phyloP scores from a whole-genome alignment of 176 grass and related monocot species.

The Oryza rufipogon region DNA sequence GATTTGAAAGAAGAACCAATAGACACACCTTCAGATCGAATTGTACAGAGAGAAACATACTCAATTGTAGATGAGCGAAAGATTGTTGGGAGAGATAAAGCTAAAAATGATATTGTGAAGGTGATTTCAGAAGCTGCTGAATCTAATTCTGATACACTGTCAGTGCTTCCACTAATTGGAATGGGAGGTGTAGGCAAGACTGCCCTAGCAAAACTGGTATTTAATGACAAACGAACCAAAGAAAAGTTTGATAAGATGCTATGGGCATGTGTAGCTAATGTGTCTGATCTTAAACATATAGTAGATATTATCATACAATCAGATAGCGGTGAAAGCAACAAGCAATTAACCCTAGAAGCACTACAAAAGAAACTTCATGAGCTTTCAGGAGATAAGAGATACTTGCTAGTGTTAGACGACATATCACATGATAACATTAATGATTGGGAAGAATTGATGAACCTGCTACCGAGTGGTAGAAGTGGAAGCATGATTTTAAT shows the following conservation, averaged over 20 bases:
- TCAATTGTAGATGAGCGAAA: not conserved
- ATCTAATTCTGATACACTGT: not conserved
- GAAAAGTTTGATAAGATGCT: not conserved
- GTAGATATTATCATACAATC: slow-evolving; percentile 3
- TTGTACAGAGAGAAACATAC: not conserved
- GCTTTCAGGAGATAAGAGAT: slow-evolving; percentile 1
- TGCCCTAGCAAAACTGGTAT: slow-evolving; percentile 16
- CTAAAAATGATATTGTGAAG: slow-evolving; percentile 7
- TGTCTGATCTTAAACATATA: not conserved
- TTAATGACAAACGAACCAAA: slow-evolving; percentile 1
- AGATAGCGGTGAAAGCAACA: not conserved
- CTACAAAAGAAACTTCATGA: not conserved
- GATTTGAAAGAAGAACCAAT: not conserved
- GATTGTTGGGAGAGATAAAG: not conserved
- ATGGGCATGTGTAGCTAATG: not conserved
- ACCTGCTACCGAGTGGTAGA: not conserved
- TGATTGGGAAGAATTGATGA: not conserved
- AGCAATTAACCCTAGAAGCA: not conserved
- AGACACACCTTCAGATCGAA: not conserved
- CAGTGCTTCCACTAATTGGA: not conserved
- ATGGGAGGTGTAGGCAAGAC: slow-evolving; percentile 13
- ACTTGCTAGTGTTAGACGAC: slow-evolving; percentile 31
- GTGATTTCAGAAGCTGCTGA: not conserved
- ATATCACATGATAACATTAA: not conserved
- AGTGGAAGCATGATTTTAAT: not conserved